phyloP scores from a whole-genome alignment of 2,329 filamentous ascomycete genomes.

The Fusarium algeriense region DNA sequence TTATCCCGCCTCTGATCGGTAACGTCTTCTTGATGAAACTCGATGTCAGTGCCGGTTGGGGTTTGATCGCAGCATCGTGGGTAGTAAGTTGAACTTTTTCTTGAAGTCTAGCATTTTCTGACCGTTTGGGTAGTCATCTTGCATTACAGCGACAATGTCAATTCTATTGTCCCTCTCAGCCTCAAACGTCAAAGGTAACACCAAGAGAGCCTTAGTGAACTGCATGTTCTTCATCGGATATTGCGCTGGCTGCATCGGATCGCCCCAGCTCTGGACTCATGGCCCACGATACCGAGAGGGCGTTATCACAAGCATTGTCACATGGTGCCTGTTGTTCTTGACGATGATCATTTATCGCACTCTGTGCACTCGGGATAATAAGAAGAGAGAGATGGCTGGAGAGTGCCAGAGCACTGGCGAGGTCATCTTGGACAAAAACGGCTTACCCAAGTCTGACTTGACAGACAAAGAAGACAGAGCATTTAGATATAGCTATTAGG shows the following conservation, averaged over 20 bases:
- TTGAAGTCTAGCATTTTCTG: background rate
- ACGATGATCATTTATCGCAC: background rate
- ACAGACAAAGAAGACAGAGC: background rate
- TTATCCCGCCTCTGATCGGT: background rate
- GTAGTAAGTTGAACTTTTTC: background rate
- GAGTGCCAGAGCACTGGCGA: background rate
- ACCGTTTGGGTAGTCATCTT: background rate
- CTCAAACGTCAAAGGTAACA: background rate
- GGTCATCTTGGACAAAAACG: background rate
- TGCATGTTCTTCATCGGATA: constrained; percentile 11
- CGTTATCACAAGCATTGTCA: background rate
- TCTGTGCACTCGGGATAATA: background rate
- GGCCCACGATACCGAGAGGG: background rate
- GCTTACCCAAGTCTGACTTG: constrained; percentile 2
- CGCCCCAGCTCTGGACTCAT: background rate
- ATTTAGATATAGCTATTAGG: background rate
- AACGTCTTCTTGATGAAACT: constrained; percentile 3
- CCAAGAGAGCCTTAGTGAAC: background rate
- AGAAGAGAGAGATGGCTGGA: background rate
- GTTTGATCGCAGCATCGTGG: constrained; percentile 1
- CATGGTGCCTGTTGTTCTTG: background rate
- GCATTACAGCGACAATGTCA: constrained; percentile 2
- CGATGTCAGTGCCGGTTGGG: background rate
- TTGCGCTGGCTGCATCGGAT: background rate
- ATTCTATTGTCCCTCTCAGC: background rate